phyloP scores from a whole-genome alignment of 305 asterid species.

The Ajuga reptans region DNA sequence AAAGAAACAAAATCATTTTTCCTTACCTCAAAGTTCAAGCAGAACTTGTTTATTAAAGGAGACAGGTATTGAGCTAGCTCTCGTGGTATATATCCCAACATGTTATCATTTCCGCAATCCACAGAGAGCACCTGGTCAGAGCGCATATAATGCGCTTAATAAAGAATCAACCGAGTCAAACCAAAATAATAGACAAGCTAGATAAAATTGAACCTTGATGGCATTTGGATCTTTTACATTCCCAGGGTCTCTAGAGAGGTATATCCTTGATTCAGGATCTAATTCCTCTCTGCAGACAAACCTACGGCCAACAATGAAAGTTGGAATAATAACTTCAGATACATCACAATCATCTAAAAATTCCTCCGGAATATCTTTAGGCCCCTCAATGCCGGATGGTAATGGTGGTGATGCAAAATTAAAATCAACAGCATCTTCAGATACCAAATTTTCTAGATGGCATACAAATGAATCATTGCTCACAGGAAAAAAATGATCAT shows the following conservation, averaged over 20 bases:
- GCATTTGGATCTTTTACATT: constrained; percentile 75
- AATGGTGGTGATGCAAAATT: constrained; percentile 21
- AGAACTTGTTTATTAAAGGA: constrained; percentile 65
- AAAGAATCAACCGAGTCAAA: constrained; percentile 9
- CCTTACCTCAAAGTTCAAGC: constrained; percentile 61
- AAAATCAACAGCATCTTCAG: constrained; percentile 22
- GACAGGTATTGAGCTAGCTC: constrained; percentile 65
- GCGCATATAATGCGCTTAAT: constrained; percentile 9
- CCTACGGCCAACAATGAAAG: constrained; percentile 75
- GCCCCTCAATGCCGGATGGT: constrained; percentile 23
- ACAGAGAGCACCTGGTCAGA: constrained; percentile 53
- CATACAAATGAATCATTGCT: constrained; percentile 18
- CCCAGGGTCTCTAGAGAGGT: constrained; percentile 63
- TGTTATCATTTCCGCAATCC: constrained; percentile 38
- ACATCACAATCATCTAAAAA: constrained; percentile 28
- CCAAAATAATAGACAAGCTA: constrained; percentile 9
- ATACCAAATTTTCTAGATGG: constrained; percentile 17
- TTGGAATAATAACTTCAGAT: constrained; percentile 41
- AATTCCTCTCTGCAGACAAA: constrained; percentile 44
- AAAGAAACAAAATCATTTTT: not conserved
- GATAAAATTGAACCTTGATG: constrained; percentile 52
- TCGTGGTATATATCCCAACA: constrained; percentile 75
- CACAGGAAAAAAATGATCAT: constrained; percentile 18
- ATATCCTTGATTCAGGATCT: constrained; percentile 39
- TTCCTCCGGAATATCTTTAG: constrained; percentile 27